These are phyloP conservation scores for Talaromyces pinophilus DNA, from an alignment of 2,329 filamentous ascomycete genomes.

Conservation along the genomic window DNA sequence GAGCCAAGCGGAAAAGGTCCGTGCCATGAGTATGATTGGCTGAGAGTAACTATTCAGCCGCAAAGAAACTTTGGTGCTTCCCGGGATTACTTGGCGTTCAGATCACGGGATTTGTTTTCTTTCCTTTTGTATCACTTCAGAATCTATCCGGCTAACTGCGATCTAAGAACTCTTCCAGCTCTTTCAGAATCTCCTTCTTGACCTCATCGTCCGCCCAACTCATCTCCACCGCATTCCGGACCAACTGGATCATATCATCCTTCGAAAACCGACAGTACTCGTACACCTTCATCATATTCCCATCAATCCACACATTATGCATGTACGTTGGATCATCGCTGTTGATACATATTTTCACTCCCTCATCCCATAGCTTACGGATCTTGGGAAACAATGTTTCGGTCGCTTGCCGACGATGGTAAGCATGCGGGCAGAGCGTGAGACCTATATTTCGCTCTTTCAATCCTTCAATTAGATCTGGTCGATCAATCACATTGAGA, in stretches of 20 bases:
- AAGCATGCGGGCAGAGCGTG: conserved; percentile 47
- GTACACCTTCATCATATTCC: conserved; percentile 50
- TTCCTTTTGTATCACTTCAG: background rate
- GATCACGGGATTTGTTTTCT: conserved; percentile 3
- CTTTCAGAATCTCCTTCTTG: conserved; percentile 33
- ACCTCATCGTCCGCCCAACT: conserved; percentile 49
- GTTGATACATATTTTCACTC: conserved; percentile 52
- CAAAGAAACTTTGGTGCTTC: conserved; percentile 8
- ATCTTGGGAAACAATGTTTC: conserved; percentile 50
- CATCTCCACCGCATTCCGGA: conserved; percentile 48
- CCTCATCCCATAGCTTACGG: conserved; percentile 45
- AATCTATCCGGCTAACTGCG: background rate
- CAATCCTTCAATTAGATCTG: conserved; percentile 38
- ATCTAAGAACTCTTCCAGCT: background rate
- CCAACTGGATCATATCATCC: conserved; percentile 47
- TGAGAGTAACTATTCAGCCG: background rate
- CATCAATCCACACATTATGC: conserved; percentile 53
- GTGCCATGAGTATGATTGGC: background rate
- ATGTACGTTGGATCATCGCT: conserved; percentile 55
- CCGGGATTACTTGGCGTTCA: conserved; percentile 1
- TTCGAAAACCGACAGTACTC: conserved; percentile 45
- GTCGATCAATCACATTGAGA: conserved; percentile 41
- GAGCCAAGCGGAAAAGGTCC: background rate
- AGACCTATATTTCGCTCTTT: conserved; percentile 39
- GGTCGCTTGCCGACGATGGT: conserved; percentile 44